Evolutionary conservation across 805 yeast species (phyloP).

Genomic region (Barnettozyma wickerhamii): DNA sequence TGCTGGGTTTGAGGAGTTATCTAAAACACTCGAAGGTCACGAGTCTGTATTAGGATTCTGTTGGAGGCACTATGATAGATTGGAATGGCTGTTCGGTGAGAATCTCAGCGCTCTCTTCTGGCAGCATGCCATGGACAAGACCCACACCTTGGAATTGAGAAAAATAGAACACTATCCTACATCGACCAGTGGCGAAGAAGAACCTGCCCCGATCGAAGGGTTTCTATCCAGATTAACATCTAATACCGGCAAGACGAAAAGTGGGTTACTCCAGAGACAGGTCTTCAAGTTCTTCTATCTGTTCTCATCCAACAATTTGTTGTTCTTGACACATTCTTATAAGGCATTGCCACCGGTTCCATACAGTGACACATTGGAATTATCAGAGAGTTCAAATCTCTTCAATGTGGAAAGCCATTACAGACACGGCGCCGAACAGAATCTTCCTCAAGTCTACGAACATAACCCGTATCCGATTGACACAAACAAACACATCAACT

Average conservation of each 20-base stretch:
- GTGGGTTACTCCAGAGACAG: slow-evolving; percentile 30
- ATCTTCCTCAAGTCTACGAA: slow-evolving; percentile 36
- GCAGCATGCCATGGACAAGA: slow-evolving; percentile 37
- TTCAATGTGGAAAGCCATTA: slow-evolving; percentile 24
- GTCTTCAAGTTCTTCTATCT: slow-evolving; percentile 58
- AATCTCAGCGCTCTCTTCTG: slow-evolving; percentile 38
- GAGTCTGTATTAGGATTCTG: slow-evolving; percentile 44
- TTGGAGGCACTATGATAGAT: slow-evolving; percentile 66
- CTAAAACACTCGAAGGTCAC: slow-evolving; percentile 22
- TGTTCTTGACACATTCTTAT: slow-evolving; percentile 52
- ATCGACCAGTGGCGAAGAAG: slow-evolving; percentile 30
- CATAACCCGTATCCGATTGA: slow-evolving; percentile 54
- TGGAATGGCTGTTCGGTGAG: slow-evolving; percentile 62
- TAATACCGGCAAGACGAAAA: slow-evolving; percentile 39
- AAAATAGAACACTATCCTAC: slow-evolving; percentile 38
- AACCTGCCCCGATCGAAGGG: slow-evolving; percentile 82
- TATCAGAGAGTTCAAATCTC: slow-evolving; percentile 22
- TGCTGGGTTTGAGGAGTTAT: slow-evolving; percentile 24
- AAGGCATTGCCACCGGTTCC: slow-evolving; percentile 63
- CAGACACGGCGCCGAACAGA: slow-evolving; percentile 9
- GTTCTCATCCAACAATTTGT: slow-evolving; percentile 53
- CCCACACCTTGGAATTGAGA: slow-evolving; percentile 61
- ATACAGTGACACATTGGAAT: slow-evolving; percentile 14
- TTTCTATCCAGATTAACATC: slow-evolving; percentile 57
- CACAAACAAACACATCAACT: slow-evolving; percentile 46